A percentile compares a stretch with the other conserved stretches of the same genome.
Evolutionary conservation across 768 basidiomycete genomes (phyloP).

Genomic region (Suillus weaverae): DNA sequence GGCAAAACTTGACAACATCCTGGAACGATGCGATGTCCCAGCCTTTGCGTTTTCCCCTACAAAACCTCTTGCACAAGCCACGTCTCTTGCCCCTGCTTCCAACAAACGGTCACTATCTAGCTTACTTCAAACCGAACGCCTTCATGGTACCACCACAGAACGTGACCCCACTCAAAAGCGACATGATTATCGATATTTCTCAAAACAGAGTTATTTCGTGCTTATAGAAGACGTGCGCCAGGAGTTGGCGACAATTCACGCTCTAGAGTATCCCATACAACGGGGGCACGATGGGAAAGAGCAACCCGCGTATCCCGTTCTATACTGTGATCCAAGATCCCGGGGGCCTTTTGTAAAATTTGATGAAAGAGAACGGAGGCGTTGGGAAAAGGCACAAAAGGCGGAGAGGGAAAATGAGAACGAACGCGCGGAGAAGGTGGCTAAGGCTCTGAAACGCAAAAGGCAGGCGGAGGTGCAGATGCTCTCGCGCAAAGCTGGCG

Average conservation of each 20-base stretch:
- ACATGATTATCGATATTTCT: slow-evolving; percentile 87
- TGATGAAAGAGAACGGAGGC: slow-evolving; percentile 68
- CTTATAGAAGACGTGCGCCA: slow-evolving; percentile 89
- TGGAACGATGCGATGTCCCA: slow-evolving; percentile 60
- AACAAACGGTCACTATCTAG: slow-evolving; percentile 54
- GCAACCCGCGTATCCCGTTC: slow-evolving; percentile 76
- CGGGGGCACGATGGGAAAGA: slow-evolving; percentile 53
- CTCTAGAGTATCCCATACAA: slow-evolving; percentile 71
- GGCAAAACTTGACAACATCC: slow-evolving; percentile 67
- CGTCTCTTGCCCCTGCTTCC: slow-evolving; percentile 28
- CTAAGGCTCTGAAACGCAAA: slow-evolving; percentile 28
- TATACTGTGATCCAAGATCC: slow-evolving; percentile 74
- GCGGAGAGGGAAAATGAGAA: slow-evolving; percentile 39
- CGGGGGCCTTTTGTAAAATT: slow-evolving; percentile 76
- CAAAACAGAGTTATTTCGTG: slow-evolving; percentile 71
- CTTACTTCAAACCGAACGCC: slow-evolving; percentile 76
- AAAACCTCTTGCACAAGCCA: slow-evolving; percentile 31
- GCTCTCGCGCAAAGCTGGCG: slow-evolving; percentile 39
- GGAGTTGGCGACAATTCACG: slow-evolving; percentile 81
- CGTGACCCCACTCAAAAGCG: slow-evolving; percentile 89
- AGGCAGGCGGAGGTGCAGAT: slow-evolving; percentile 30
- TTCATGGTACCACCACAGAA: slow-evolving; percentile 83
- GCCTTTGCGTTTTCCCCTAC: slow-evolving; percentile 25
- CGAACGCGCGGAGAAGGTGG: slow-evolving; percentile 27
- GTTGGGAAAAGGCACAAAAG: slow-evolving; percentile 60